These are phyloP conservation scores for Dictyostelium brefeldianum DNA, from an alignment of 78 protist species.

Conservation along the genomic window DNA sequence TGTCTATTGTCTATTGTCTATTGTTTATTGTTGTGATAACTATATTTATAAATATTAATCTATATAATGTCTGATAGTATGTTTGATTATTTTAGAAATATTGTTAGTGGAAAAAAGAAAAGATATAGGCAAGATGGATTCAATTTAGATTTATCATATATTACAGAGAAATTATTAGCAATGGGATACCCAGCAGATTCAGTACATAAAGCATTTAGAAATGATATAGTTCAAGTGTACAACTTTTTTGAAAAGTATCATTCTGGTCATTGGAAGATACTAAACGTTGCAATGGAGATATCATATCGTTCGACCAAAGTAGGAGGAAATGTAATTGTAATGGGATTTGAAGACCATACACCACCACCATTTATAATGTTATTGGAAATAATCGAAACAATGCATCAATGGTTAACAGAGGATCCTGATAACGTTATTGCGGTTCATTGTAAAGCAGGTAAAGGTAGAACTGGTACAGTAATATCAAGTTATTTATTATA, in stretches of 20 bases:
- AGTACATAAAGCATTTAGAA: slow-evolving; percentile 54
- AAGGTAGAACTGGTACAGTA: slow-evolving; percentile 73
- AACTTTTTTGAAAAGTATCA: slow-evolving; percentile 72
- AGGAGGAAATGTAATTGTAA: slow-evolving; percentile 37
- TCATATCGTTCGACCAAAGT: slow-evolving; percentile 39
- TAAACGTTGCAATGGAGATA: slow-evolving; percentile 51
- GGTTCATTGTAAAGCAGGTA: slow-evolving; percentile 75
- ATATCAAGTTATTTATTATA: slow-evolving; percentile 27
- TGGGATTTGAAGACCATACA: slow-evolving; percentile 69
- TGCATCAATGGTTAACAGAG: slow-evolving; percentile 20
- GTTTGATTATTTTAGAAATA: slow-evolving; percentile 62
- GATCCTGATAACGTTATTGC: slow-evolving; percentile 58
- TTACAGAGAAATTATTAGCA: slow-evolving; percentile 57
- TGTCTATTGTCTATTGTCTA: neutral
- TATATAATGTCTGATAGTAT: slow-evolving; percentile 33
- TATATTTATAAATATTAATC: neutral
- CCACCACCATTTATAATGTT: slow-evolving; percentile 73
- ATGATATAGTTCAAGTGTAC: slow-evolving; percentile 57
- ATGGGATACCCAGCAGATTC: slow-evolving; percentile 76
- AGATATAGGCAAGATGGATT: slow-evolving; percentile 65
- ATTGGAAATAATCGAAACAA: slow-evolving; percentile 17
- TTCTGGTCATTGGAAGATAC: slow-evolving; percentile 47
- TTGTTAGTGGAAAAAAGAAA: slow-evolving; percentile 68
- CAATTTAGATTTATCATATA: slow-evolving; percentile 60
- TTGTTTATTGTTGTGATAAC: neutral